Percentiles rank a stretch among this genome's conserved stretches.
These are phyloP conservation scores for Diddensiella transvaalensis DNA, from an alignment of 805 yeast genomes.

Conservation along the genomic window DNA sequence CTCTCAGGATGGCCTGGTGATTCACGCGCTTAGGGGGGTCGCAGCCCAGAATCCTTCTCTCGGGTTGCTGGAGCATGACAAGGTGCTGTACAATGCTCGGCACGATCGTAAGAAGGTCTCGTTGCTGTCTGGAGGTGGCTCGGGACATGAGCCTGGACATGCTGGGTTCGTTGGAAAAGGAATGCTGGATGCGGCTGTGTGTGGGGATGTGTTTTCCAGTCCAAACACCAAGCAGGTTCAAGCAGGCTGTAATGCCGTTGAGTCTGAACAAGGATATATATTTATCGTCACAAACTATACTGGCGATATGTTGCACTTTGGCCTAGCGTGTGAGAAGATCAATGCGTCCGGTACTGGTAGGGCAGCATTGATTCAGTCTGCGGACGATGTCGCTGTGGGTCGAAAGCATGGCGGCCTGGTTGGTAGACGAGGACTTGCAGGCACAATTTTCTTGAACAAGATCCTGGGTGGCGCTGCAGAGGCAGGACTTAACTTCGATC, in stretches of 20 bases:
- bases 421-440: slow-evolving; percentile 90
- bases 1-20: slow-evolving; percentile 36
- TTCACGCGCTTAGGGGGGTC: slow-evolving; percentile 39
- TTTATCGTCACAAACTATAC: slow-evolving; percentile 86
- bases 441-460: slow-evolving; percentile 81
- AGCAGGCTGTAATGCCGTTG: slow-evolving; percentile 59
- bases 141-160: slow-evolving; percentile 93
- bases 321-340: slow-evolving; percentile 83
- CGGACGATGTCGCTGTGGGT: slow-evolving; percentile 92
- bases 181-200: slow-evolving; percentile 76
- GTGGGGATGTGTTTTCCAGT: slow-evolving; percentile 86
- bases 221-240: slow-evolving; percentile 83
- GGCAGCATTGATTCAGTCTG: slow-evolving; percentile 68
- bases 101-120: slow-evolving; percentile 50
- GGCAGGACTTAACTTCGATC: slow-evolving; percentile 42
- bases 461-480: slow-evolving; percentile 65
- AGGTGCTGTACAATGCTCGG: slow-evolving; percentile 36
- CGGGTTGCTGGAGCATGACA: slow-evolving; percentile 38
- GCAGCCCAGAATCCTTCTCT: slow-evolving; percentile 38
- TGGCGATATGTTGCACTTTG: slow-evolving; percentile 89
- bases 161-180: slow-evolving; percentile 89
- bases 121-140: slow-evolving; percentile 85
- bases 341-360: slow-evolving; percentile 61
- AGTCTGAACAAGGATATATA: slow-evolving; percentile 57
- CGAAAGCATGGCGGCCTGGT: slow-evolving; percentile 80